Evolutionary conservation across 129 eudicot genomes (phyloP), one percentile per base, ranked within the genome.

Genomic region (Saussurea involucrata): DNA sequence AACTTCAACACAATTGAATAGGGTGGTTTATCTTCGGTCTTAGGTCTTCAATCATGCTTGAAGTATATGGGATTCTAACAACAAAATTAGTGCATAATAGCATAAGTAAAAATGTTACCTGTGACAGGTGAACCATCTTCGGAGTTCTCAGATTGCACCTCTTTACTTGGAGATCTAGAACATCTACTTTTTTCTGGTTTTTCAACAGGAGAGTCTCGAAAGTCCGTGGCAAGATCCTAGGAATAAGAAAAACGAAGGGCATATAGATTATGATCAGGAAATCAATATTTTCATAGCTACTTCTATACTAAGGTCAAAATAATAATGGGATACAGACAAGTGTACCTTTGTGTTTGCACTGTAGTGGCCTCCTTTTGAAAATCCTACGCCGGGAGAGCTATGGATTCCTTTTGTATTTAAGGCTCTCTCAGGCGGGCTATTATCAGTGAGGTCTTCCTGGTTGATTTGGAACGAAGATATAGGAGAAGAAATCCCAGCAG

Each of bases 141-240:
- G 29, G 88, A 78, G 83, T 80, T 87, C 87, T 86, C 92, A 53
- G 81, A 83, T 18, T 75, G 82, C 24, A 77, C 69, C 66, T 69
- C 87, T 66, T 78, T 83, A 60, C 86, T 78, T 78, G 96, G 80
- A 40, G 91, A 82, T 63, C 55, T 63, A 80, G 81, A 85, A 18
- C 36, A 42, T 70, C 63, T 53, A 25, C 68, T 63, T 78, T 74
- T 83, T 72, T 74, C 71, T 60, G 85, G 70, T 63, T 85, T 76
- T 68, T 46, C 57, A 37, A 33, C 68, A 31, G 73, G 79, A 25
- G 85, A 66, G 55, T 85, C 83, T 63, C 71, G 85, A 49, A 61
- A 80, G 60, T 78, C 81, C 53, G 36, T 81, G 68, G 74, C 80
- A 64, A 37, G 83, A 81, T 84, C 86, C 97, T 90, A 72, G 10